Conservation (phyloP, 768 basidiomycete genomes). For the Boletus coccyginus region DNA sequence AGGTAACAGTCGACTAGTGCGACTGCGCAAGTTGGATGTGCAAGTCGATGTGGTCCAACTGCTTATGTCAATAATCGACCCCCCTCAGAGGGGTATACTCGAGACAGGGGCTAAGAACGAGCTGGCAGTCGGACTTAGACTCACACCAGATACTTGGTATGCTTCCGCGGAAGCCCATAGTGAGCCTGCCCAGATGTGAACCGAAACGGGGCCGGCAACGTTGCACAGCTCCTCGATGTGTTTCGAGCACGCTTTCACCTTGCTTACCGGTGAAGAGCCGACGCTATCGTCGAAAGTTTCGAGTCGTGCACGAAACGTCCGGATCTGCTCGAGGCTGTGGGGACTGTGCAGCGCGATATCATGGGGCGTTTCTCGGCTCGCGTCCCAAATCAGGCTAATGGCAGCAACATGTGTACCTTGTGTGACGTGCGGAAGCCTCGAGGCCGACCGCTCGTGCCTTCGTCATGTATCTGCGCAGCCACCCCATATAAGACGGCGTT, state of each 20-base stretch:
- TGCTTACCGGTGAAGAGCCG: not conserved
- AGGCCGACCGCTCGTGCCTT: constrained; percentile 28
- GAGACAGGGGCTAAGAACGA: not conserved
- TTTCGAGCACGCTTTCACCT: not conserved
- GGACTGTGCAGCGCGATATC: constrained; percentile 16
- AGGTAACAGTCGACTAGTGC: not conserved
- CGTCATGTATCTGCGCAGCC: constrained; percentile 22
- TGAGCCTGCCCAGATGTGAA: constrained; percentile 4
- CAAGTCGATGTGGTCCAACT: constrained; percentile 21
- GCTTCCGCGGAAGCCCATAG: no score
- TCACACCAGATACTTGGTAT: no score
- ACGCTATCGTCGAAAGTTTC: not conserved
- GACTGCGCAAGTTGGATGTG: not conserved
- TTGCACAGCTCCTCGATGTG: not conserved
- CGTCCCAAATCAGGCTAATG: constrained; percentile 3
- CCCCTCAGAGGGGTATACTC: constrained; percentile 8
- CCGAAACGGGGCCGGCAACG: not conserved
- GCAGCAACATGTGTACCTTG: constrained; percentile 17
- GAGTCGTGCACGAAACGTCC: not conserved
- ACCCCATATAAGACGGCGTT: constrained; percentile 32
- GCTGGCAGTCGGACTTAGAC: no score
- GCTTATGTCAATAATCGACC: constrained; percentile 14
- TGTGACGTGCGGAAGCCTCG: constrained; percentile 29
- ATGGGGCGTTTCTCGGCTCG: constrained; percentile 1
- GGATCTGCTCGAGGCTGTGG: constrained; percentile 16